Evolutionary conservation across 164 flowering plant species (phyloP).

Genomic region (Kalanchoe fedtschenkoi): DNA sequence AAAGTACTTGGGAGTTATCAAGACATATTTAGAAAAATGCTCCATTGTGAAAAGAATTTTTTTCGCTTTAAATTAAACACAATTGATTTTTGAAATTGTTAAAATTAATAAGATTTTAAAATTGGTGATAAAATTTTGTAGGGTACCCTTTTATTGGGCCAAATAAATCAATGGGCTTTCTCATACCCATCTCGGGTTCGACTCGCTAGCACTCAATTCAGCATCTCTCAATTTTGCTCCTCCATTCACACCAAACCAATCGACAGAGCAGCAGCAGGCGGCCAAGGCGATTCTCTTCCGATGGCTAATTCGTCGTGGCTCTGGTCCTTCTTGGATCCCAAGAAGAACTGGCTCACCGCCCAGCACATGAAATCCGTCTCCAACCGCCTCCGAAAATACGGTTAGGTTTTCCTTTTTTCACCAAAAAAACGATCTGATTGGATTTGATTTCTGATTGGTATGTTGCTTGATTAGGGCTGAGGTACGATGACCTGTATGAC

Average conservation of each 20-base stretch:
- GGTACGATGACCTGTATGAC: constrained; percentile 85
- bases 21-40: too few species aligned
- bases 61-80: too few species aligned
- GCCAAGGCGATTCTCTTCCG: background rate
- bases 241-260: background rate
- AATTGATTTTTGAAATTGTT: too few species aligned
- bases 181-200: too few species aligned
- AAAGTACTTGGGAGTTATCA: too few species aligned
- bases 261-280: background rate
- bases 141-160: too few species aligned
- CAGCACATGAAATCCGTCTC: constrained; percentile 56
- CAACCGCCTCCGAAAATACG: constrained; percentile 65
- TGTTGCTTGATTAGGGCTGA: constrained; percentile 12
- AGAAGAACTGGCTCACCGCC: constrained; percentile 59
- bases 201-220: too few species aligned
- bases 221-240: too few species aligned
- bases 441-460: background rate
- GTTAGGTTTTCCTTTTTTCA: constrained; percentile 21
- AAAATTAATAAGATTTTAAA: too few species aligned
- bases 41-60: too few species aligned
- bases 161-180: too few species aligned
- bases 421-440: background rate
- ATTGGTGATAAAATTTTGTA: too few species aligned
- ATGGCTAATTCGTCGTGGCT: constrained; percentile 40
- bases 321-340: constrained; percentile 39